A percentile compares a stretch with the other conserved stretches of the same genome.
Conservation (phyloP, 257 asterid genomes). For the Verbena officinalis region DNA sequence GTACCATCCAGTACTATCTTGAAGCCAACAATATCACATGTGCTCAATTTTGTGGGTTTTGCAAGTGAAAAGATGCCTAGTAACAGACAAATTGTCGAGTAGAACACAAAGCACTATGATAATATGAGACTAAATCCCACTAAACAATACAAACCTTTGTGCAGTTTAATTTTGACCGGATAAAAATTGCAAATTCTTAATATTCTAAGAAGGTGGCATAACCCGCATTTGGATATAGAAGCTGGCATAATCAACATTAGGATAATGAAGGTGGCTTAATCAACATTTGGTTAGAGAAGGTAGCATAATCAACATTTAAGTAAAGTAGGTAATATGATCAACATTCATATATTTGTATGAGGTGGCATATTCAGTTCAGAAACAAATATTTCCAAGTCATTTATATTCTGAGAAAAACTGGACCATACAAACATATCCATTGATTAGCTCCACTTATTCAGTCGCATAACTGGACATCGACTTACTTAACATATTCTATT, state of each 20-base stretch:
- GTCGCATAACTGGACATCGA: neutral
- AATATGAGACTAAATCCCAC: neutral
- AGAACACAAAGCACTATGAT: neutral
- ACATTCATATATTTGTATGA: too few species aligned
- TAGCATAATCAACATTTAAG: too few species aligned
- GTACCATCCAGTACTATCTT: slow-evolving; percentile 1
- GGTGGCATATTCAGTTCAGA: neutral
- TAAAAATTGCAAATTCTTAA: neutral
- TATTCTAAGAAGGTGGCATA: neutral
- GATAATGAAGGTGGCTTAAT: too few species aligned
- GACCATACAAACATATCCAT: neutral
- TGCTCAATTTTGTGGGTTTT: neutral
- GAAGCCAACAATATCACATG: neutral
- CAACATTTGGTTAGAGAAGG: too few species aligned
- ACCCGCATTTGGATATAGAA: slow-evolving; percentile 7
- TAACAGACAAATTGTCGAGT: slow-evolving; percentile 6
- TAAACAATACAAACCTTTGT: neutral
- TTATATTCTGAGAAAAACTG: neutral
- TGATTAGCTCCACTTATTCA: slow-evolving; percentile 5
- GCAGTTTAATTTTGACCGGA: neutral
- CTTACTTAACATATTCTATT: neutral
- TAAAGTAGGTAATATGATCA: too few species aligned
- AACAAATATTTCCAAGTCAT: neutral
- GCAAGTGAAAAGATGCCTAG: neutral
- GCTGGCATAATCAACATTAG: slow-evolving; percentile 2